Conservation (phyloP, 2,329 filamentous ascomycete species). For the Microdochium paspali region DNA sequence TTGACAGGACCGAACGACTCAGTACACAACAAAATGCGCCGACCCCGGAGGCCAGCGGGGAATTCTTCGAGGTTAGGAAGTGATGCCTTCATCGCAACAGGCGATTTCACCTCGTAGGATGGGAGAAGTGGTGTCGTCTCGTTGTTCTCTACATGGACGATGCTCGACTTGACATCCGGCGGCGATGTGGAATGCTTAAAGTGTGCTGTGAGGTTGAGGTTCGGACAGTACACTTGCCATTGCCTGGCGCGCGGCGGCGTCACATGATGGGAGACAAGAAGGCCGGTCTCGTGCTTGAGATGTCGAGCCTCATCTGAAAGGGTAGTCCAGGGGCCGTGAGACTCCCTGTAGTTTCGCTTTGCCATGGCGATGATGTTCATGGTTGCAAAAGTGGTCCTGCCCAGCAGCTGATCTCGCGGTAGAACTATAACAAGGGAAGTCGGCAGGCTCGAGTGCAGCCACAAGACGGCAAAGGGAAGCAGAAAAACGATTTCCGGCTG, state of each 20-base stretch:
- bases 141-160: not conserved
- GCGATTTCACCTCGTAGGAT: not conserved
- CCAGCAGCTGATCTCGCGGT: not conserved
- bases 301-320: not conserved
- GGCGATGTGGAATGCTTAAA: not conserved
- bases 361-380: not conserved
- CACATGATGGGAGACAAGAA: not conserved
- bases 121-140: not conserved
- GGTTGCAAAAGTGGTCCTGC: not conserved
- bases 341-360: not conserved
- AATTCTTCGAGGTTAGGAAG: conserved; percentile 33
- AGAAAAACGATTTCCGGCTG: not conserved
- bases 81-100: conserved; percentile 1
- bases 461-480: not conserved
- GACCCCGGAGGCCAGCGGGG: conserved; percentile 41
- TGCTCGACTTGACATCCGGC: not conserved
- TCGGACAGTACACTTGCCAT: not conserved
- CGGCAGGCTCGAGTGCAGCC: no score
- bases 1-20: conserved; percentile 67
- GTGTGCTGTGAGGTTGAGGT: not conserved
- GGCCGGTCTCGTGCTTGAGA: not conserved
- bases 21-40: conserved; percentile 56
- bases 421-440: no score
- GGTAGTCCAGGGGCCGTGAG: not conserved
- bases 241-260: not conserved